Conservation (phyloP, 495 filamentous ascomycete species). For the Amniculicola lignicola region DNA sequence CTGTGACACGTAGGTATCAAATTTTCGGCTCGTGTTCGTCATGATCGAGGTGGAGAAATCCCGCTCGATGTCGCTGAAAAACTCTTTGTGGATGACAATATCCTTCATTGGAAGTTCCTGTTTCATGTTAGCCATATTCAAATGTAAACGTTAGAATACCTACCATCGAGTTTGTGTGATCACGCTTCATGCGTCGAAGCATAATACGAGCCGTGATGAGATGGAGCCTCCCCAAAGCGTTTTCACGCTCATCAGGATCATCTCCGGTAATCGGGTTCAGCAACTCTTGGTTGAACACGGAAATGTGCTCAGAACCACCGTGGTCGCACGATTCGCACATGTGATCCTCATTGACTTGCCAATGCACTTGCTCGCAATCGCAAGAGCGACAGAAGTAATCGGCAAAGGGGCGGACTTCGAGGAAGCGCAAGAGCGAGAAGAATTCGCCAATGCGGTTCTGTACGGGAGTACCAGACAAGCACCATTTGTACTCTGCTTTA, state of each 20-base stretch:
- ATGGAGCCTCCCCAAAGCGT: slow-evolving; percentile 75
- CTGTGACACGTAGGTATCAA: slow-evolving; percentile 90
- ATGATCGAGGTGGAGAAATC: slow-evolving; percentile 96
- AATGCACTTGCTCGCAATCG: slow-evolving; percentile 74
- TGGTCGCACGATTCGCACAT: slow-evolving; percentile 63
- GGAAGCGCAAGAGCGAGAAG: slow-evolving; percentile 88
- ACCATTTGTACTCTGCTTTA: slow-evolving; percentile 85
- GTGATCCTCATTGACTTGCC: slow-evolving; percentile 67
- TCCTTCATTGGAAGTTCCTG: slow-evolving; percentile 90
- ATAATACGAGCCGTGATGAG: slow-evolving; percentile 87
- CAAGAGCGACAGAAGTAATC: slow-evolving; percentile 90
- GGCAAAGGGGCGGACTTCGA: slow-evolving; percentile 82
- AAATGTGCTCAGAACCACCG: slow-evolving; percentile 79
- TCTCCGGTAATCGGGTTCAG: slow-evolving; percentile 69
- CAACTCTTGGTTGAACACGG: slow-evolving; percentile 92
- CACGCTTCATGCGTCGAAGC: slow-evolving; percentile 86
- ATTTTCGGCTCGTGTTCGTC: slow-evolving; percentile 78
- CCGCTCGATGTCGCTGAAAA: slow-evolving; percentile 90
- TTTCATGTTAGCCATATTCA: neutral
- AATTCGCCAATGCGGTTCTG: slow-evolving; percentile 98
- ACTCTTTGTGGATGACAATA: slow-evolving; percentile 85
- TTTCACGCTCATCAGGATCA: slow-evolving; percentile 52
- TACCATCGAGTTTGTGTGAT: slow-evolving; percentile 80
- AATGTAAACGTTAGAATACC: neutral
- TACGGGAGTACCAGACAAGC: slow-evolving; percentile 87